Evolutionary conservation across 305 asterid species (phyloP), one percentile per base, ranked within the genome.

Genomic region (Rubia tinctorum): DNA sequence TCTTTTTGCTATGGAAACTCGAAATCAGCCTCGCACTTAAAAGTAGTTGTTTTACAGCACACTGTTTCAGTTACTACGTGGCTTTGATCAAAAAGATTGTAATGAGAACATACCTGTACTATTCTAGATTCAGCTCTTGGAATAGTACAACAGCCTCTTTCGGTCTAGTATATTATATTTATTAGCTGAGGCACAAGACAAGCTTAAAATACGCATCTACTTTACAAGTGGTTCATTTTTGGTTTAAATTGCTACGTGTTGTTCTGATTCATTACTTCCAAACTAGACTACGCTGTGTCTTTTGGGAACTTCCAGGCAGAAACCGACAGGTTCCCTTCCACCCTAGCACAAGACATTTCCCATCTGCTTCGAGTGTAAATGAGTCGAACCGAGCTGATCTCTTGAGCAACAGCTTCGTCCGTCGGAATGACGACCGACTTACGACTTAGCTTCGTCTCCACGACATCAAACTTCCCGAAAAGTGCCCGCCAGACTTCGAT

Each of bases 241-340:
- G 34, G 34, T 30, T 30, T 6, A 3, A 9, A 47, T 47, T 47
- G 55, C 0, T 8, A 47, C 55, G 1, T 47, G n/a, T n/a, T n/a
- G n/a, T 8, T 8, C 15, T 30, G 34, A 30, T 30, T 30, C 34
- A 30, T 30, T 30, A 30, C 34, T 30, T 30, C 34, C 34, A 30
- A 30, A 30, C 34, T 30, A 30, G 34, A 17, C 23, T 53, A 53
- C 59, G 17, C 17, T 18, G 66, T 23, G 66, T 40, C 53, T 8
- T 47, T 47, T 2, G 60, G 65, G 42, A 82, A 69, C 73, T 75
- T 78, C 84, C 84, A 80, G 47, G 77, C 78, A 1, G 87, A 78
- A 70, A 83, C 40, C 2, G 84, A 83, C 55, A 74, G 80, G 74
- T 75, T 15, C 82, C 84, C 34, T 73, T 80, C 86, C 86, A 82